Conservation (phyloP, 2,329 filamentous ascomycete genomes). For the Cladorrhinum sp. region DNA sequence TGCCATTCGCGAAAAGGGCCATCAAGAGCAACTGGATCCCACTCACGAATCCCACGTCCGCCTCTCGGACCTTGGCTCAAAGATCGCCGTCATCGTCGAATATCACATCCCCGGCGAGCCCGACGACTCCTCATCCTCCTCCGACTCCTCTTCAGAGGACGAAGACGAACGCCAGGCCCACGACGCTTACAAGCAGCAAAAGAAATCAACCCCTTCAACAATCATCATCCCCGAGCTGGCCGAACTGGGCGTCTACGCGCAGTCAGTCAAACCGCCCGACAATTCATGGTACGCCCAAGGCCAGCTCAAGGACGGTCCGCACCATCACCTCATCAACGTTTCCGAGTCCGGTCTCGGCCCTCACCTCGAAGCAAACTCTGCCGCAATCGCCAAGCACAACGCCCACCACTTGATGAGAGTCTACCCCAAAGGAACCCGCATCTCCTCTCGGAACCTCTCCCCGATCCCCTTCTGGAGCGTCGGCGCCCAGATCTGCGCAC, state of each 20-base stretch:
- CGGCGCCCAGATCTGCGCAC: slow-evolving; percentile 65
- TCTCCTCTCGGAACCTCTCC: slow-evolving; percentile 62
- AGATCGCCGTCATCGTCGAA: slow-evolving; percentile 66
- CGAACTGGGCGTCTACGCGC: slow-evolving; percentile 64
- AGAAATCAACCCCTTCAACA: slow-evolving; percentile 44
- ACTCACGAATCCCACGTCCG: slow-evolving; percentile 52
- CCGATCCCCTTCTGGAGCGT: slow-evolving; percentile 64
- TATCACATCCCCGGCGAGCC: slow-evolving; percentile 57
- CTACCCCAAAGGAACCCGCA: slow-evolving; percentile 66
- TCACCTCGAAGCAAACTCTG: slow-evolving; percentile 40
- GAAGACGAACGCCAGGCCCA: slow-evolving; percentile 46
- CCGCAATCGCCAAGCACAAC: slow-evolving; percentile 58
- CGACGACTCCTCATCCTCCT: slow-evolving; percentile 31
- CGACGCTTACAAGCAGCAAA: slow-evolving; percentile 52
- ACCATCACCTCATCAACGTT: slow-evolving; percentile 67
- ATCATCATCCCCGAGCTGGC: slow-evolving; percentile 63
- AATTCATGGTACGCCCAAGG: slow-evolving; percentile 59
- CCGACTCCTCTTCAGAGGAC: slow-evolving; percentile 5
- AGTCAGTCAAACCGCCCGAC: slow-evolving; percentile 65
- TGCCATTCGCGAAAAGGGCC: slow-evolving; percentile 54
- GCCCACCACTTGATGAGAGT: slow-evolving; percentile 66
- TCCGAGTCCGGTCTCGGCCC: slow-evolving; percentile 58
- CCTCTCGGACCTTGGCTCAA: slow-evolving; percentile 57
- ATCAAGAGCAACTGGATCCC: slow-evolving; percentile 46
- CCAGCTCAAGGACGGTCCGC: slow-evolving; percentile 52